Evolutionary conservation across 768 basidiomycete genomes (phyloP).

Genomic region (Tricholoma terreum): DNA sequence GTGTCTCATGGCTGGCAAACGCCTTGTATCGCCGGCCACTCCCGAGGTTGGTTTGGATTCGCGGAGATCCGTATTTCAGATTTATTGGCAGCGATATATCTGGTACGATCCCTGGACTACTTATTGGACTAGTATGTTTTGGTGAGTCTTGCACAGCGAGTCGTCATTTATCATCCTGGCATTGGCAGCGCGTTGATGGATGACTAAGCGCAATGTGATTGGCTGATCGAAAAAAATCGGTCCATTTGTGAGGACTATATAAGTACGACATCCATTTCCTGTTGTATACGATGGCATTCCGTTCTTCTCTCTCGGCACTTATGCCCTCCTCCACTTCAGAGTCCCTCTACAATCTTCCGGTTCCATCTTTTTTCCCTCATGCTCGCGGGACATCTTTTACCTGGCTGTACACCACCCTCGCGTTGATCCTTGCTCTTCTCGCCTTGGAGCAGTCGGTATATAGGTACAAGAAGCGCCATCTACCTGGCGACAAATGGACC

Average conservation of each 20-base stretch:
- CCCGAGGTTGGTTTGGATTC: too few relatives aligned
- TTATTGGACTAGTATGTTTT: too few relatives aligned
- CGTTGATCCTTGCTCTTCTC: constrained; percentile 71
- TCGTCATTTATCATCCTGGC: too few relatives aligned
- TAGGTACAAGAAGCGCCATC: constrained; percentile 80
- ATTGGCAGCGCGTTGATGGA: too few relatives aligned
- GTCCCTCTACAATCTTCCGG: constrained; percentile 42
- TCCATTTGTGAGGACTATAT: constrained; percentile 27
- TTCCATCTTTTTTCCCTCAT: constrained; percentile 43
- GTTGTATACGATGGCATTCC: constrained; percentile 26
- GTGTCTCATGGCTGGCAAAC: too few relatives aligned
- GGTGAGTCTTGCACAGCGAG: too few relatives aligned
- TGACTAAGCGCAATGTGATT: constrained; percentile 30
- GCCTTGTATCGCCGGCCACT: too few relatives aligned
- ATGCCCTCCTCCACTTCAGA: constrained; percentile 43
- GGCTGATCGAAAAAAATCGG: constrained; percentile 34
- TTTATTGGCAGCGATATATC: too few relatives aligned
- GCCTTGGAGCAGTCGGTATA: constrained; percentile 87
- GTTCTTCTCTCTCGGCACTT: constrained; percentile 36
- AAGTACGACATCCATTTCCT: too few relatives aligned
- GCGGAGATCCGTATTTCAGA: too few relatives aligned
- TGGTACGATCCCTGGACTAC: too few relatives aligned
- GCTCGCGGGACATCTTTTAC: constrained; percentile 31
- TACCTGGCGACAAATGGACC: constrained; percentile 89
- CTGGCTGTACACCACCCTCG: constrained; percentile 70